Conservation (phyloP, 1,284 basidiomycete genomes). For the Malassezia sympodialis region DNA sequence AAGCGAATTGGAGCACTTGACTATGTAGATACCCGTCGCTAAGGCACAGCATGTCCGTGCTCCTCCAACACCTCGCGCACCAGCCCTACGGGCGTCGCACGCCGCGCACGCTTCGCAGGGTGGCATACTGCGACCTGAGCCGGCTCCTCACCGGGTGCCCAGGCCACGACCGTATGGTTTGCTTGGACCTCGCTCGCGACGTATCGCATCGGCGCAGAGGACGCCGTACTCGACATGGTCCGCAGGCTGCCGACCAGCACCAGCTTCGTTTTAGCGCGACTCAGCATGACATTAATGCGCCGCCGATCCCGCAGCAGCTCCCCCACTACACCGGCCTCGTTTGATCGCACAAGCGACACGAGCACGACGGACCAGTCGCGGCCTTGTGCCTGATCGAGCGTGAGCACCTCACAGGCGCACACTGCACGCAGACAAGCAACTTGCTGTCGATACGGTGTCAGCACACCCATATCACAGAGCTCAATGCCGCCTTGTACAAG, state of each 20-base stretch:
- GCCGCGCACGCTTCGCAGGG: neutral
- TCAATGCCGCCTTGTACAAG: constrained; percentile 59
- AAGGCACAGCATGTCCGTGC: neutral
- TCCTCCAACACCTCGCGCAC: constrained; percentile 5
- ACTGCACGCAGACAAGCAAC: constrained; percentile 59
- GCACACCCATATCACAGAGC: constrained; percentile 68
- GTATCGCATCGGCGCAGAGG: constrained; percentile 9
- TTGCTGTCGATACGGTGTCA: constrained; percentile 88
- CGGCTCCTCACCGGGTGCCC: neutral
- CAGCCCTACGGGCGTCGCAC: neutral
- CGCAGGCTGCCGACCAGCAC: constrained; percentile 26
- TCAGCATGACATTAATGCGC: constrained; percentile 40
- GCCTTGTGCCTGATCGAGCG: constrained; percentile 88
- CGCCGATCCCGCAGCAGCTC: constrained; percentile 33
- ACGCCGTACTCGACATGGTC: constrained; percentile 20
- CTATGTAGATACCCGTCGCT: neutral
- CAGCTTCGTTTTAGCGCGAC: constrained; percentile 53
- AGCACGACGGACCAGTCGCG: constrained; percentile 57
- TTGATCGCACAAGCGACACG: constrained; percentile 35
- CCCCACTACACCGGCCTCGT: constrained; percentile 15
- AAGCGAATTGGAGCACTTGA: neutral
- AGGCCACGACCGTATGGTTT: neutral
- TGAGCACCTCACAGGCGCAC: constrained; percentile 61
- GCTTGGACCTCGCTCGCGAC: neutral
- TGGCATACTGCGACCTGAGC: neutral